Evolutionary conservation across 768 basidiomycete species (phyloP), one percentile per base, ranked within the genome.

Genomic region (Phaffia tasmanica): DNA sequence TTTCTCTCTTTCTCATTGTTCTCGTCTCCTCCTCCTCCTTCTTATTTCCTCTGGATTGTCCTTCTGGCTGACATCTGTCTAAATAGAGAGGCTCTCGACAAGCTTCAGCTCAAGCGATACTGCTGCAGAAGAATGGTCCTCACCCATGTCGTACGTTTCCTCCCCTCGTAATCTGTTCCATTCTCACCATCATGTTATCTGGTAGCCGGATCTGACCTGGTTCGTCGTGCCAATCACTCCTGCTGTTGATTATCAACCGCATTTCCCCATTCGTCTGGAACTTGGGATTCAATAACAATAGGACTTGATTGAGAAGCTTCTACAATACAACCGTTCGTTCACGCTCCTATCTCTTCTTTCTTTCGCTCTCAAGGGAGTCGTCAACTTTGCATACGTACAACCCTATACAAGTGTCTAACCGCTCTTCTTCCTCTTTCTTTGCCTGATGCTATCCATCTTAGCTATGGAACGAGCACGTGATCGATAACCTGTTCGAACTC

Each of bases 91-190:
- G 67, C 67, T 25, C 62, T 68, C 18, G 67, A 68, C 23, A 29
- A 62, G 23, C 61, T 68, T 23, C 67, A 68, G 46, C 62, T 68
- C 29, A 93, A 89, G 77, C 80, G 94, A 64, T 98, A 98, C 74
- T 98, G 94, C 78, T 97, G 94, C 77, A 82, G 93, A 56, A 83
- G 94, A 57, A 98, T 97, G 94, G 89, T 98, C 6, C 79, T 97
- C 63, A 97, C 94, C 0, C 94, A 98, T 47, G 67, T 75, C 74
- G 76, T 77, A 49, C 63, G 75, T 67, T 23, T 42, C 47, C 15
- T 29, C 19, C 35, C 25, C 60, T 55, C 25, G 19, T 30, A 30
- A 6, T 56, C 30, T n/a, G 3, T 46, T 35, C 15, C 27, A 25
- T 11, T 57, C 51, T 25, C 58, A 15, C 2, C 47, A 4, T 32